These are phyloP conservation scores for Calendula officinalis DNA, from an alignment of 129 eudicot species.

Conservation along the genomic window DNA sequence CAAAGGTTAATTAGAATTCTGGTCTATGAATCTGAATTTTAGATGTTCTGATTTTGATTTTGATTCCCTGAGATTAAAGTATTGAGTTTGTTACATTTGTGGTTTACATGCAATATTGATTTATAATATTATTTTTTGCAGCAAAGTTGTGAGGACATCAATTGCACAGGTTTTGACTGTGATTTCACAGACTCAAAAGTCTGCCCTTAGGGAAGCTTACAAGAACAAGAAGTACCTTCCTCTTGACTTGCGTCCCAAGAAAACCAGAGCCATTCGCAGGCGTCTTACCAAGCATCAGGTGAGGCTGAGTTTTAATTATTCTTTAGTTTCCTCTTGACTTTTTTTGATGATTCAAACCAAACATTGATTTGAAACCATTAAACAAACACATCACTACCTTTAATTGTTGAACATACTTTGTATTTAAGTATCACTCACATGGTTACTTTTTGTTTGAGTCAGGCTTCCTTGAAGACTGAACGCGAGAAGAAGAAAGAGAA, in stretches of 20 bases:
- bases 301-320: background rate
- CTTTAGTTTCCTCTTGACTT: too few species aligned
- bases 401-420: background rate
- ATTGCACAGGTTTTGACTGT: slow-evolving; percentile 83
- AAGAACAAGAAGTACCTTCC: slow-evolving; percentile 72
- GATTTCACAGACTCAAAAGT: slow-evolving; percentile 66
- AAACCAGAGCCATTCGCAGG: slow-evolving; percentile 64
- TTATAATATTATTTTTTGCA: slow-evolving; percentile 11
- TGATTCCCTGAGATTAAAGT: too few species aligned
- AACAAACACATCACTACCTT: background rate
- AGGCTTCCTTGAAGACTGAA: slow-evolving; percentile 58
- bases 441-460: background rate
- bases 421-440: too few species aligned
- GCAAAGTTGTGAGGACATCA: slow-evolving; percentile 67
- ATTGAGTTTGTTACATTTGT: too few species aligned
- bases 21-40: too few species aligned
- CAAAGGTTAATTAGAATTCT: too few species aligned
- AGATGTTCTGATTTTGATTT: too few species aligned
- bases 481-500: slow-evolving; percentile 58
- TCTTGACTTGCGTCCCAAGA: slow-evolving; percentile 67
- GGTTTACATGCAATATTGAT: too few species aligned
- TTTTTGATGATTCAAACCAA: too few species aligned
- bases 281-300: slow-evolving; percentile 70
- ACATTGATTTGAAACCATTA: background rate
- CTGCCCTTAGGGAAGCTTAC: slow-evolving; percentile 62